phyloP scores from a whole-genome alignment of 148 eudicot species.

The Camellia granthamiana region DNA sequence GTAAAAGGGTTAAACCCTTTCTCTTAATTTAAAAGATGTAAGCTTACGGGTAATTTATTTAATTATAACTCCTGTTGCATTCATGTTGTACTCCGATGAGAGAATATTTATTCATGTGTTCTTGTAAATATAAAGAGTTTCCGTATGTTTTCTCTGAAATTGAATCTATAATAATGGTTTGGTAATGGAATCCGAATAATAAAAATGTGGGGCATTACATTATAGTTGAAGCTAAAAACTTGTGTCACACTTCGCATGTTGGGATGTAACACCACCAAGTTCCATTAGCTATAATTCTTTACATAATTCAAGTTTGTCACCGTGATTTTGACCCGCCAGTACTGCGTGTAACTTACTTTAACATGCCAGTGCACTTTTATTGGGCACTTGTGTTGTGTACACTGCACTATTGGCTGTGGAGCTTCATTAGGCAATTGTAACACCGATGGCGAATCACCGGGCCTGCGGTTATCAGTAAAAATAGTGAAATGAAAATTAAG shows the following conservation, averaged over 20 bases:
- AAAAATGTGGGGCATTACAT: background rate
- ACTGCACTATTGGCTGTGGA: slow-evolving; percentile 11
- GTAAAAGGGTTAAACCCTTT: too few species aligned
- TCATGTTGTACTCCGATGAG: too few species aligned
- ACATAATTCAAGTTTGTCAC: slow-evolving; percentile 53
- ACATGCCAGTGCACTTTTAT: slow-evolving; percentile 83
- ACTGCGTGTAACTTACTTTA: slow-evolving; percentile 62
- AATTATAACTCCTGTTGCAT: too few species aligned
- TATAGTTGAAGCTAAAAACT: slow-evolving; percentile 78
- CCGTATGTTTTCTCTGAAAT: too few species aligned
- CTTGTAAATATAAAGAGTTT: too few species aligned
- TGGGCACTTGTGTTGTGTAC: slow-evolving; percentile 18
- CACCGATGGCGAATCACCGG: slow-evolving; percentile 21
- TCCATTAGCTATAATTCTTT: slow-evolving; percentile 71
- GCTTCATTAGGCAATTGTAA: slow-evolving; percentile 6
- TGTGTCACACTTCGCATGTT: slow-evolving; percentile 46
- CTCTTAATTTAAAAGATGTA: too few species aligned
- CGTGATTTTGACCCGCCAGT: slow-evolving; percentile 82
- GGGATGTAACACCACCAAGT: slow-evolving; percentile 65
- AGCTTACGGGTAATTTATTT: too few species aligned
- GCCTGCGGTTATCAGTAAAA: slow-evolving; percentile 22
- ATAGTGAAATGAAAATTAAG: background rate
- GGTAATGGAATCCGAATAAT: too few species aligned
- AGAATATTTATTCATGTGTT: too few species aligned
- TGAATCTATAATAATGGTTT: too few species aligned